Conservation (phyloP, 1,139 yeast genomes). For the Scheffersomyces titani region DNA sequence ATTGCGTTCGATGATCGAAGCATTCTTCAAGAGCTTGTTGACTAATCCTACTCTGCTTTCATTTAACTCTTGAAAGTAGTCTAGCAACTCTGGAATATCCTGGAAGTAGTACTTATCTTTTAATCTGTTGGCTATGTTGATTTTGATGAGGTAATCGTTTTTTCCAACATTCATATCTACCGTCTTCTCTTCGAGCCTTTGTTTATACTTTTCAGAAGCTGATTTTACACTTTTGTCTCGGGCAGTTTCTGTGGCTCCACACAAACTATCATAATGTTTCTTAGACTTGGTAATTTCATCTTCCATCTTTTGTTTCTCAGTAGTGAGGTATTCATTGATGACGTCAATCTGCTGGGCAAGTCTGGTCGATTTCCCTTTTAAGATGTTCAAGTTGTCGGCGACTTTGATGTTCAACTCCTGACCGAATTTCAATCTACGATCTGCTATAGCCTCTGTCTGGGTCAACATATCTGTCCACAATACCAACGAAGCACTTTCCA, state of each 20-base stretch:
- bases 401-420: slow-evolving; percentile 62
- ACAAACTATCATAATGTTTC: slow-evolving; percentile 72
- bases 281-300: slow-evolving; percentile 73
- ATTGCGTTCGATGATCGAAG: slow-evolving; percentile 63
- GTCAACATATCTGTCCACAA: slow-evolving; percentile 89
- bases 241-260: slow-evolving; percentile 78
- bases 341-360: slow-evolving; percentile 57
- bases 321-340: slow-evolving; percentile 57
- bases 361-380: slow-evolving; percentile 55
- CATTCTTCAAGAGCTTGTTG: slow-evolving; percentile 69
- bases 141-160: slow-evolving; percentile 76
- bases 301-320: slow-evolving; percentile 61
- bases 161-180: slow-evolving; percentile 84
- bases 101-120: slow-evolving; percentile 93
- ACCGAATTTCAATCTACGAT: slow-evolving; percentile 63
- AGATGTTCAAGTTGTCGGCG: slow-evolving; percentile 59
- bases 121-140: slow-evolving; percentile 83
- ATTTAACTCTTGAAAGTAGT: slow-evolving; percentile 80
- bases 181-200: slow-evolving; percentile 62
- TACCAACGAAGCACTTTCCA: slow-evolving; percentile 90
- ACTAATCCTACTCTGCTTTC: slow-evolving; percentile 75
- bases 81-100: slow-evolving; percentile 89
- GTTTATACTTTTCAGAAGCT: slow-evolving; percentile 57
- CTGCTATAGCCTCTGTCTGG: slow-evolving; percentile 80
- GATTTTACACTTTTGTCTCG: slow-evolving; percentile 70